A percentile compares a stretch with the other conserved stretches of the same genome.
phyloP scores from a whole-genome alignment of 2,329 filamentous ascomycete genomes.

The Scytalidium lignicola region DNA sequence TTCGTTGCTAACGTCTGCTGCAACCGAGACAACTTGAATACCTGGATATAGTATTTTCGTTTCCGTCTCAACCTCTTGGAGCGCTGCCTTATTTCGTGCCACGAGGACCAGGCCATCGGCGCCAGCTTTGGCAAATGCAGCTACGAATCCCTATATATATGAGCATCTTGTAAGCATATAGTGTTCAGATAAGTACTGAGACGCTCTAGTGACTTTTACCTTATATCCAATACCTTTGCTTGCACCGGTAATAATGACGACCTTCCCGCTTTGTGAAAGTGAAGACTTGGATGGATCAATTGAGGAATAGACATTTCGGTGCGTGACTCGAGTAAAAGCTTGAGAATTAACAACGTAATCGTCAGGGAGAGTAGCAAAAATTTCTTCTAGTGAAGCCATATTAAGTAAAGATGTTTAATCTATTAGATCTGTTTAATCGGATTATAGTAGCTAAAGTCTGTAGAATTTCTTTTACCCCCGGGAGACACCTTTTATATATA shows the following conservation, averaged over 20 bases:
- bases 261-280: slow-evolving; percentile 7
- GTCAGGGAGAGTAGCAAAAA: not conserved
- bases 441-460: too few relatives aligned
- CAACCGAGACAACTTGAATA: not conserved
- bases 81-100: not conserved
- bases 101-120: not conserved
- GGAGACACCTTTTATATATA: too few relatives aligned
- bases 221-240: slow-evolving; percentile 26
- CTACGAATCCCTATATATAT: not conserved
- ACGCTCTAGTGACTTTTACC: not conserved
- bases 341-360: not conserved
- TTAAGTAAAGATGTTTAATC: too few relatives aligned
- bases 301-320: slow-evolving; percentile 19
- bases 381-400: too few relatives aligned
- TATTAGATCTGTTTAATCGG: too few relatives aligned
- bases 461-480: too few relatives aligned
- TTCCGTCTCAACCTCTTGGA: not conserved
- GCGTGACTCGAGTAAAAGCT: slow-evolving; percentile 4
- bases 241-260: slow-evolving; percentile 29
- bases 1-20: not conserved
- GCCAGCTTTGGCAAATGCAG: not conserved
- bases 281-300: slow-evolving; percentile 18
- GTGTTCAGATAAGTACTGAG: not conserved
- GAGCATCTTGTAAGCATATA: not conserved
- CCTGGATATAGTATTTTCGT: not conserved